Base-by-base conservation (phyloP, 2,329 filamentous ascomycete species). In the Orbilia blumenaviensis region DNA sequence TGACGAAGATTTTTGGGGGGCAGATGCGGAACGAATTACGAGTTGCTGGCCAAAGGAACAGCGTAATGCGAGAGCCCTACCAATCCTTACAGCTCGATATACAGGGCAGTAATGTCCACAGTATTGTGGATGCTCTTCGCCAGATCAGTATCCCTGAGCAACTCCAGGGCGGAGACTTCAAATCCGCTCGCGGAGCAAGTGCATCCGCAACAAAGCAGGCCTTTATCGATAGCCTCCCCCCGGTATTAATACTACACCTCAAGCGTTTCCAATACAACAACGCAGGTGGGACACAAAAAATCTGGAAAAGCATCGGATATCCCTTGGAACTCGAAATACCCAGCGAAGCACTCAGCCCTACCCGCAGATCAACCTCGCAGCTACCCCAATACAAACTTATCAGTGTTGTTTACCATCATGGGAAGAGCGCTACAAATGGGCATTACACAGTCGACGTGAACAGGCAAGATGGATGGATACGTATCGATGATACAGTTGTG, bases 401-500 rank as follows among this genome's bases (percentile, higher is more conserved):
- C 78, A 92, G 91, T 18, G 95, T 96, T 29, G 93, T 99, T 21
- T 99, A 99, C 82, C 95, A 99, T 81, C 95, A 99, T 80, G 95
- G 95, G 75, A 97, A 96, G 85, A 96, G 96, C 80, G 95, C 95
- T 36, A 96, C 92, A 78, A 94, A 93, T 62, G 95, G 95, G 2
- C 95, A 99, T 83, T 99, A 99, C 83, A 99, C 95, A 0, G 94
- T 96, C n/a, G 95, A 99, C 82, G 91, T 97, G 42, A 89, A 94
- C 71, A 91, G 95, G 61, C 94, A 98, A 83, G 95, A 99, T 81
- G 93, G 91, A n/a, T 99, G 95, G 95, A 91, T 99, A 68, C 92
- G 94, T 66, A 89, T 99, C 79, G 95, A 99, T 80, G 95, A 99
- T 82, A 99, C 95, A 0, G 85, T 93, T 74, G 93, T 99, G 78